Evolutionary conservation across 2,329 filamentous ascomycete species (phyloP).

Genomic region (Escovopsis sp.): DNA sequence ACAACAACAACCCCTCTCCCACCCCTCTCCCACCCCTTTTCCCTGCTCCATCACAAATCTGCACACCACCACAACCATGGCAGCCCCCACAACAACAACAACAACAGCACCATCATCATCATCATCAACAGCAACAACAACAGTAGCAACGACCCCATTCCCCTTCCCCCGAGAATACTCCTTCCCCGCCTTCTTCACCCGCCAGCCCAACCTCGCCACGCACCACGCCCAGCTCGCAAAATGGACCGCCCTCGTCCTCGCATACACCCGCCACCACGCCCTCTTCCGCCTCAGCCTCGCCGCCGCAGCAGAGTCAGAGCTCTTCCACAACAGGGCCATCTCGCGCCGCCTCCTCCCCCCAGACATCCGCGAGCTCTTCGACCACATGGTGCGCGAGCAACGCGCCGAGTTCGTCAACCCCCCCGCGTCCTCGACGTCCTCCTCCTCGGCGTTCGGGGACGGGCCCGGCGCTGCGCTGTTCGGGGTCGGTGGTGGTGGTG

Average conservation of each 20-base stretch:
- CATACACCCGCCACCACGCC: constrained; percentile 67
- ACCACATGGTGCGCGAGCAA: constrained; percentile 44
- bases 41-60: too few relatives aligned
- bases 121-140: too few relatives aligned
- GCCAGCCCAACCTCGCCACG: constrained; percentile 60
- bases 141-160: constrained; percentile 21
- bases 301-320: constrained; percentile 34
- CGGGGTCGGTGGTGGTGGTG: constrained; percentile 8
- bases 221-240: constrained; percentile 63
- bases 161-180: constrained; percentile 49
- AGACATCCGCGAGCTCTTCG: constrained; percentile 43
- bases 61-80: too few relatives aligned
- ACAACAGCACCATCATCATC: too few relatives aligned
- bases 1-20: too few relatives aligned
- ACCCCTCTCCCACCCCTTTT: too few relatives aligned
- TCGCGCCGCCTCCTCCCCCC: constrained; percentile 33
- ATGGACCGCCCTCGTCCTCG: constrained; percentile 74
- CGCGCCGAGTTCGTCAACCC: constrained; percentile 49
- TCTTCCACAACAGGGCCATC: constrained; percentile 45
- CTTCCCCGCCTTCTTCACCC: constrained; percentile 79
- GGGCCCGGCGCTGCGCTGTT: too few relatives aligned
- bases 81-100: too few relatives aligned
- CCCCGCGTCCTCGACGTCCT: constrained; percentile 11
- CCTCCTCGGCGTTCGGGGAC: neutral
- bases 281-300: constrained; percentile 60